A percentile compares a stretch with the other conserved stretches of the same genome.
phyloP scores from a whole-genome alignment of 257 asterid species.

The Solanum pennellii region DNA sequence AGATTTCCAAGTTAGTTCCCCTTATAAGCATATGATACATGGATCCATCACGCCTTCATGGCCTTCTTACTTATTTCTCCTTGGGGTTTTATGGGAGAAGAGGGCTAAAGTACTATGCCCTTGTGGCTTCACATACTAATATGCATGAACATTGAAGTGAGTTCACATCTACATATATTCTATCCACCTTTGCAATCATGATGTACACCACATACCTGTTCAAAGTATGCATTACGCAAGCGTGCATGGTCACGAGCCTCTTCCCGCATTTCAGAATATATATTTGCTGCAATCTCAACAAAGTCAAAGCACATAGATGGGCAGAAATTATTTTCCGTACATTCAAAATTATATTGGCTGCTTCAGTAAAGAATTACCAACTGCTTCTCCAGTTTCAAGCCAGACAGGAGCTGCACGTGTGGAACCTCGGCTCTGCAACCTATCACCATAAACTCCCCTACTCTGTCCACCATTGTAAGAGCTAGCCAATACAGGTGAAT shows the following conservation, averaged over 20 bases:
- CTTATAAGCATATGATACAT: not conserved
- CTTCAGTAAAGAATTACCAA: slow-evolving; percentile 50
- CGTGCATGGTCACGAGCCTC: slow-evolving; percentile 99
- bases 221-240: slow-evolving; percentile 82
- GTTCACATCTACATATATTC: not conserved
- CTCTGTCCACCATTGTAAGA: slow-evolving; percentile 38
- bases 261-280: slow-evolving; percentile 93
- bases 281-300: slow-evolving; percentile 68
- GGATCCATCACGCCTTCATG: not conserved
- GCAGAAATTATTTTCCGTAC: slow-evolving; percentile 9
- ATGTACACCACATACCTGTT: slow-evolving; percentile 57
- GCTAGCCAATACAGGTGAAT: not conserved
- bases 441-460: slow-evolving; percentile 37
- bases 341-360: slow-evolving; percentile 10
- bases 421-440: slow-evolving; percentile 52
- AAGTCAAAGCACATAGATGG: slow-evolving; percentile 29
- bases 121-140: not conserved
- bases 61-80: not conserved
- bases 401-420: slow-evolving; percentile 52
- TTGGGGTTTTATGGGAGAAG: not conserved
- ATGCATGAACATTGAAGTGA: not conserved
- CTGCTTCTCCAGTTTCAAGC: slow-evolving; percentile 75
- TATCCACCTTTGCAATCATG: not conserved
- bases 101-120: not conserved
- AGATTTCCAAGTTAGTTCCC: not conserved